Conservation (phyloP, 164 flowering plant genomes). For the Tinospora cordifolia region DNA sequence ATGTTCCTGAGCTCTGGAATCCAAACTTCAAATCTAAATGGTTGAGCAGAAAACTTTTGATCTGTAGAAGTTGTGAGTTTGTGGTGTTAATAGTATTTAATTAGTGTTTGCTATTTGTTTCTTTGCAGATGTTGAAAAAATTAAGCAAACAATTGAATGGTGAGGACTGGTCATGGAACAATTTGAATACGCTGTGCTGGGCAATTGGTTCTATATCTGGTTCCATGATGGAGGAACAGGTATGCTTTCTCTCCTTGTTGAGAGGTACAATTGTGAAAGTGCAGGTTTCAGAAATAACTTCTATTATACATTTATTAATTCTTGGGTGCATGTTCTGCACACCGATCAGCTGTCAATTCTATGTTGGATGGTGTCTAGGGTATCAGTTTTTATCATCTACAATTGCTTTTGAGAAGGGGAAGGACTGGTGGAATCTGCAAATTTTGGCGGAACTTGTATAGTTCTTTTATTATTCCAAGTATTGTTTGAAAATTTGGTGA, state of each 20-base stretch:
- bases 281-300: neutral
- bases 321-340: neutral
- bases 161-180: constrained; percentile 99
- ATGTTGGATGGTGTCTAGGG: neutral
- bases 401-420: no score
- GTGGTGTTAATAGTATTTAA: neutral
- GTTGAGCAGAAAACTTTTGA: neutral
- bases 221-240: constrained; percentile 99
- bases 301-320: neutral
- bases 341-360: neutral
- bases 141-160: constrained; percentile 81
- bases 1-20: neutral
- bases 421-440: no score
- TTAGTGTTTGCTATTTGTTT: neutral
- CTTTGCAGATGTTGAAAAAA: constrained; percentile 75
- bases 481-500: no score
- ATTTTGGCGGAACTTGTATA: neutral
- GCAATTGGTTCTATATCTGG: constrained; percentile 99
- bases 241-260: constrained; percentile 13
- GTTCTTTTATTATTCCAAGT: neutral
- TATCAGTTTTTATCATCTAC: no score
- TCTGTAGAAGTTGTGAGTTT: neutral
- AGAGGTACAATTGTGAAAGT: neutral
- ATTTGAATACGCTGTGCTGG: constrained; percentile 95
- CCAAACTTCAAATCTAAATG: neutral